These are phyloP conservation scores for Thymus quinquecostatus DNA, from an alignment of 257 asterid genomes.

Conservation along the genomic window DNA sequence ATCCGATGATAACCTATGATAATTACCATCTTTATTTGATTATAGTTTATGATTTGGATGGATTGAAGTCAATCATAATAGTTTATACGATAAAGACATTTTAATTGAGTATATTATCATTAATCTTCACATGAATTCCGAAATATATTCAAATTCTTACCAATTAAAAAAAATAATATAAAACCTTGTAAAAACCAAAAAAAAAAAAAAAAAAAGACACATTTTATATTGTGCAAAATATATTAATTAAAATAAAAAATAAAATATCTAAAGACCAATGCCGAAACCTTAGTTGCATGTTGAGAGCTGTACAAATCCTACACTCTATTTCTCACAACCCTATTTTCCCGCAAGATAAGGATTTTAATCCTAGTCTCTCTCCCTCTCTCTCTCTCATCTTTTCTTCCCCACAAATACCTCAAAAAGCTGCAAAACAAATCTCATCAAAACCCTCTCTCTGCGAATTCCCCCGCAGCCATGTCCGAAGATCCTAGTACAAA, in stretches of 20 bases:
- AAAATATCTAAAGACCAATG: neutral
- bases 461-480: slow-evolving; percentile 16
- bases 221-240: too few species aligned
- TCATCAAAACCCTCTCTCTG: slow-evolving; percentile 6
- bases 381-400: slow-evolving; percentile 6
- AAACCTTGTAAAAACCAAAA: too few species aligned
- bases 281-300: slow-evolving; percentile 15
- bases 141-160: too few species aligned
- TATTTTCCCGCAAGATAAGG: slow-evolving; percentile 11
- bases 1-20: too few species aligned
- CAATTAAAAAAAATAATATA: too few species aligned
- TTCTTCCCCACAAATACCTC: neutral
- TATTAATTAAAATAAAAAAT: neutral
- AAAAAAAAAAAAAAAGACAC: too few species aligned
- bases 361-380: neutral
- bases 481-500: slow-evolving; percentile 8
- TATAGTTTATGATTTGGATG: too few species aligned
- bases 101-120: too few species aligned
- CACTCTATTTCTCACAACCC: slow-evolving; percentile 11
- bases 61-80: too few species aligned
- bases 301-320: neutral
- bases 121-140: too few species aligned
- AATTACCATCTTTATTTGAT: too few species aligned
- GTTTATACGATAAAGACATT: too few species aligned
- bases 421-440: slow-evolving; percentile 7